Evolutionary conservation across 257 asterid species (phyloP).

Genomic region (Forsythia suspensa): DNA sequence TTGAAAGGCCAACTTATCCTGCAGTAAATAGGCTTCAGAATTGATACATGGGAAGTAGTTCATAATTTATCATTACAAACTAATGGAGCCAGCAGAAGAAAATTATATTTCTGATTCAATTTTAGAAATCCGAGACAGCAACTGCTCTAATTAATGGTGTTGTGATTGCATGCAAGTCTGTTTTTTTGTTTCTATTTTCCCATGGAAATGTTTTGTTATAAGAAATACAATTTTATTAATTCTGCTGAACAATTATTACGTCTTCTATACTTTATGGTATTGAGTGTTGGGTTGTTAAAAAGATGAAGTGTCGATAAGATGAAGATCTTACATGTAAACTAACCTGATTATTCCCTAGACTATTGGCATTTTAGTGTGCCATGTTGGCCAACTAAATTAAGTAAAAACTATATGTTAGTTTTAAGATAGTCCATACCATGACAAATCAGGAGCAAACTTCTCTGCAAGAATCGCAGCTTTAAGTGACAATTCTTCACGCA

Average conservation of each 20-base stretch:
- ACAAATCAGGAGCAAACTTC: conserved; percentile 95
- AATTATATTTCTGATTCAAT: not conserved
- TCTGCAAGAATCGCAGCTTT: conserved; percentile 95
- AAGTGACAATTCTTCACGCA: conserved; percentile 70
- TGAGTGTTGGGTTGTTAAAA: not conserved
- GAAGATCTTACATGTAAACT: not conserved
- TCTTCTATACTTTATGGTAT: not conserved
- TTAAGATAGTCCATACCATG: conserved; percentile 58
- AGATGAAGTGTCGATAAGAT: not conserved
- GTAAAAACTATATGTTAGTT: not conserved
- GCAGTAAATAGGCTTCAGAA: not conserved
- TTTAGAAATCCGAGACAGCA: not conserved
- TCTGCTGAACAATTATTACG: not conserved
- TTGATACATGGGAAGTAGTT: not conserved
- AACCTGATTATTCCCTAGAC: not conserved
- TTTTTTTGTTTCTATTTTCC: not conserved
- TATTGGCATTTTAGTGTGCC: not conserved
- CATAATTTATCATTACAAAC: not conserved
- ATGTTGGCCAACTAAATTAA: not conserved
- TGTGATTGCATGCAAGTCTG: not conserved
- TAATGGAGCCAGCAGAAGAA: not conserved
- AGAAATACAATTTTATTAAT: not conserved
- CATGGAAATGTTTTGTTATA: not conserved
- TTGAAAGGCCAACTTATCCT: not conserved
- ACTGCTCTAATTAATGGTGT: not conserved